These are phyloP conservation scores for Hawksworthiomyces lignivorus DNA, from an alignment of 2,329 filamentous ascomycete genomes.

Conservation along the genomic window DNA sequence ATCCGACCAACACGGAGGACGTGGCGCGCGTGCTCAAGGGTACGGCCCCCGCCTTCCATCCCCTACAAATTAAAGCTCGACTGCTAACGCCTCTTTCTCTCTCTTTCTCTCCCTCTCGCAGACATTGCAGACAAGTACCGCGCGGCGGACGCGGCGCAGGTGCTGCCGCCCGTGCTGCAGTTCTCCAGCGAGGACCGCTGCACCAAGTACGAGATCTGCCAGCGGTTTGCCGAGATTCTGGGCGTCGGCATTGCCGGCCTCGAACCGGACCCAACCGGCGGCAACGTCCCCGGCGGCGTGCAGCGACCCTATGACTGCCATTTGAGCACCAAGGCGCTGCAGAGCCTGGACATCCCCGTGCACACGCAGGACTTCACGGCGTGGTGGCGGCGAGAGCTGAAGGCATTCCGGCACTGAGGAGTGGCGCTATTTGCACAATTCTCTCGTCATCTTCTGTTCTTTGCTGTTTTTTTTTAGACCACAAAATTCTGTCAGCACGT, in stretches of 20 bases:
- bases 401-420: slow-evolving; percentile 48
- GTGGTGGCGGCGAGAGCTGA: slow-evolving; percentile 69
- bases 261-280: slow-evolving; percentile 61
- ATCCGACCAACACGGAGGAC: slow-evolving; percentile 85
- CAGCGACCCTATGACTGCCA: slow-evolving; percentile 85
- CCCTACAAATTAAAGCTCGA: too few species aligned
- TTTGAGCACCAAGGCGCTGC: slow-evolving; percentile 66
- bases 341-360: slow-evolving; percentile 67
- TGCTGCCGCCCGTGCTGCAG: slow-evolving; percentile 65
- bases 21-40: slow-evolving; percentile 56
- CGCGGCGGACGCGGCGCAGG: slow-evolving; percentile 34
- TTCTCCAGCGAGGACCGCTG: slow-evolving; percentile 80
- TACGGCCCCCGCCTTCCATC: too few species aligned
- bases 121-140: slow-evolving; percentile 68
- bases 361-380: slow-evolving; percentile 65
- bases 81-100: background rate
- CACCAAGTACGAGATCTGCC: slow-evolving; percentile 86
- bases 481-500: too few species aligned
- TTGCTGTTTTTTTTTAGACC: background rate
- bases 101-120: slow-evolving; percentile 20
- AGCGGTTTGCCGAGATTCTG: slow-evolving; percentile 71
- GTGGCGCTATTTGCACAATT: background rate
- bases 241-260: slow-evolving; percentile 63
- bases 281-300: slow-evolving; percentile 62
- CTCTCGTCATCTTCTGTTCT: background rate